These are phyloP conservation scores for Phellopilus nigrolimitatus DNA, from an alignment of 1,284 basidiomycete species.

Conservation along the genomic window DNA sequence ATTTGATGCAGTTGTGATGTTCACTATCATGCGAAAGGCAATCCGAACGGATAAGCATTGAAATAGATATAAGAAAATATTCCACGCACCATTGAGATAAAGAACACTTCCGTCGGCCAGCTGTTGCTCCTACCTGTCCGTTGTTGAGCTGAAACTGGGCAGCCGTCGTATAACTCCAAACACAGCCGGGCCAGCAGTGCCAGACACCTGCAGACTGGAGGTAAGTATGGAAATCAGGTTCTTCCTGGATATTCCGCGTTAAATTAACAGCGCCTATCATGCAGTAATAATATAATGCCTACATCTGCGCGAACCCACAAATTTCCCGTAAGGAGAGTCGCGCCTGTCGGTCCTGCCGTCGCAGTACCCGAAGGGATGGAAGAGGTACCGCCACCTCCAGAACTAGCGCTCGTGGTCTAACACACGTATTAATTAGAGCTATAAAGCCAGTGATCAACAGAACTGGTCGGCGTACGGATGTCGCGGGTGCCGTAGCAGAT, in stretches of 20 bases:
- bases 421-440: slow-evolving; percentile 22
- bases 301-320: slow-evolving; percentile 61
- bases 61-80: slow-evolving; percentile 35
- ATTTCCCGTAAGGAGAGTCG: slow-evolving; percentile 41
- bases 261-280: neutral
- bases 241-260: slow-evolving; percentile 34
- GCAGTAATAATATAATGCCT: slow-evolving; percentile 24
- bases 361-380: slow-evolving; percentile 17
- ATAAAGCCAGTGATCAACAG: slow-evolving; percentile 24
- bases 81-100: slow-evolving; percentile 20
- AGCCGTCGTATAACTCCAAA: slow-evolving; percentile 45
- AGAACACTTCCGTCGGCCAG: slow-evolving; percentile 31
- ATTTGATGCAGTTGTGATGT: slow-evolving; percentile 18
- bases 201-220: slow-evolving; percentile 45
- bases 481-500: slow-evolving; percentile 1
- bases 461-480: slow-evolving; percentile 6
- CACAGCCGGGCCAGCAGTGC: slow-evolving; percentile 44
- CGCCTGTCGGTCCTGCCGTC: slow-evolving; percentile 22
- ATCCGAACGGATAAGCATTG: slow-evolving; percentile 24
- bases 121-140: slow-evolving; percentile 51
- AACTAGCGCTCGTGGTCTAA: slow-evolving; percentile 32
- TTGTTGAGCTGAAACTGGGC: slow-evolving; percentile 51
- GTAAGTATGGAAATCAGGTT: slow-evolving; percentile 64
- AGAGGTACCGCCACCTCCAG: slow-evolving; percentile 37
- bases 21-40: slow-evolving; percentile 11